Base-by-base conservation (phyloP, 805 yeast genomes). In the Jamesozyma hellenica region DNA sequence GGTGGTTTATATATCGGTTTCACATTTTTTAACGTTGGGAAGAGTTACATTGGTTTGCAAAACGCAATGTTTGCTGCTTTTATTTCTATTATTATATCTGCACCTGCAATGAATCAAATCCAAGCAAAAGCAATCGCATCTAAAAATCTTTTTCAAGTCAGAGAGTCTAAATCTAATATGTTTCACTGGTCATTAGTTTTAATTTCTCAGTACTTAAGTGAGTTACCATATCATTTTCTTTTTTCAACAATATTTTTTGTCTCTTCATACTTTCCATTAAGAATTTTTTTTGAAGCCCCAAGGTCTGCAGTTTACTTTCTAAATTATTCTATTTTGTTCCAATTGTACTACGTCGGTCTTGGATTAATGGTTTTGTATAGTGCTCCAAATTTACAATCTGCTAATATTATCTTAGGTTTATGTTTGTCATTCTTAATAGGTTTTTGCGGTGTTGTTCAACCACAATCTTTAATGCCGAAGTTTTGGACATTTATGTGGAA, bases 1-100 rank as follows among this genome's bases (percentile, higher is more conserved):
- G 63, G 82, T 43, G 65, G 78, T 16, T 54, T 80, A 36, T 77
- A 79, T 64, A 77, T 77, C 49, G 85, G 85, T 47, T 76, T 79
- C 54, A 71, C 84, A 4, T 78, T 77, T 61, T 79, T 72, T 61
- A 55, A 56, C 48, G 82, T 86, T 28, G 66, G 67, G 40, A 69
- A 68, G 17, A 70, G 85, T 12, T 55, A 69, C 34, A 85, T 77
- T 59, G 81, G 85, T 54, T 64, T 79, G 48, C 78, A 72, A 46
- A 75, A 77, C 55, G 83, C 77, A 51, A 73, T 76, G 74, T 66
- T 77, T 35, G 65, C 79, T 16, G 55, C 72, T 39, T 77, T 77
- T 56, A 74, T 76, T 79, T 65, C 74, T 47, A 48, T 73, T 36
- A 58, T 74, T 53, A 59, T 68, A 44, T 59, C 77, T 51, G 61